Evolutionary conservation across 495 filamentous ascomycete genomes (phyloP).

Genomic region (Podospora appendiculata): DNA sequence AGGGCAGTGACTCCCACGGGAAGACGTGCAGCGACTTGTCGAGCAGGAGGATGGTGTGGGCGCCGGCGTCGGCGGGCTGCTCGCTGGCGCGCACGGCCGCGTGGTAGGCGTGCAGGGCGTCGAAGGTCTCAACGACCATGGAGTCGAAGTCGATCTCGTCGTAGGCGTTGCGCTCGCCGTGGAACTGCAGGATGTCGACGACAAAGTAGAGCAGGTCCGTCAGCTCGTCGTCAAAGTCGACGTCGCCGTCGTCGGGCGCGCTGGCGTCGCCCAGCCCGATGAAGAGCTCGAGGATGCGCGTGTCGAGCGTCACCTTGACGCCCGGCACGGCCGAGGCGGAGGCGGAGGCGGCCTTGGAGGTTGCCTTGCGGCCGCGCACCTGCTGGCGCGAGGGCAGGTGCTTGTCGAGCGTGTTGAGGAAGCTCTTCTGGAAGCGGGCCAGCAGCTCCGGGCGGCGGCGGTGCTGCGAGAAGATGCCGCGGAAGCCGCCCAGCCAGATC

Average conservation of each 20-base stretch:
- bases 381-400: conserved; percentile 82
- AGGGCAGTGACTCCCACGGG: conserved; percentile 93
- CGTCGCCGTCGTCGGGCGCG: conserved; percentile 36
- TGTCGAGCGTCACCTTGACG: conserved; percentile 56
- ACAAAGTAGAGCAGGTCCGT: conserved; percentile 93
- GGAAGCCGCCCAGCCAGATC: conserved; percentile 92
- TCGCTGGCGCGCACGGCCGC: conserved; percentile 34
- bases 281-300: conserved; percentile 77
- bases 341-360: too few species aligned
- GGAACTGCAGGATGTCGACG: conserved; percentile 92
- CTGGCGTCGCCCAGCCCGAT: conserved; percentile 72
- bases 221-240: conserved; percentile 75
- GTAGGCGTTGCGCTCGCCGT: conserved; percentile 92
- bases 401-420: conserved; percentile 76
- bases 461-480: conserved; percentile 77
- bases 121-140: conserved; percentile 75
- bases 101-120: conserved; percentile 75
- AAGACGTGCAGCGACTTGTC: conserved; percentile 86
- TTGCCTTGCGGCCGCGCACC: too few species aligned
- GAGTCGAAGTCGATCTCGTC: conserved; percentile 95
- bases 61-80: conserved; percentile 26
- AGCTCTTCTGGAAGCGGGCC: conserved; percentile 63
- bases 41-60: conserved; percentile 84
- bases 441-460: conserved; percentile 51
- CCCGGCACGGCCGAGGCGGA: too few species aligned